Base-by-base conservation (phyloP, 2,329 filamentous ascomycete genomes). In the Volutella citrinella region DNA sequence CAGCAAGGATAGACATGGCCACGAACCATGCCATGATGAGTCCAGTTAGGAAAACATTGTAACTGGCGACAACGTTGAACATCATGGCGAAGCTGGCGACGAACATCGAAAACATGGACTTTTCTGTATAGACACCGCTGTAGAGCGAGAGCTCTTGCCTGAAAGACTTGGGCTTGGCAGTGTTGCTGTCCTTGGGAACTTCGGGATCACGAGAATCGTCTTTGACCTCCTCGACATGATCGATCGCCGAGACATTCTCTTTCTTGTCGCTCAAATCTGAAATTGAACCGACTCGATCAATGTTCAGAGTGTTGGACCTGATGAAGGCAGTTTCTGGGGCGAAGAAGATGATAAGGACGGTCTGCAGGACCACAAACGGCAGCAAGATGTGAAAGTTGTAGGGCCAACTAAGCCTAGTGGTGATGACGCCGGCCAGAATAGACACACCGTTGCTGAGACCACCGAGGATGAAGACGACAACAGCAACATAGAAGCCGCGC, bases 11-110 rank as follows among this genome's bases (percentile, higher is more conserved):
- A 8, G 38, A 32, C 33, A 32, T 32, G 19, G 35, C 39, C 12
- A 42, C 36, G 22, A 27, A 38, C 21, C 36, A 42, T 5, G 39
- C 28, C 18, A 38, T 35, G 19, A 38, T 22, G 3, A 34, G 16
- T 9, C 39, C 35, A 3, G 35, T 27, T 10, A 40, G 17, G 8
- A 40, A 28, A 6, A 40, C 21, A 10, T 40, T 32, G 29, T 40
- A 40, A 25, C 20, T 32, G 3, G 36, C 36, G 5, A 31, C 23
- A 20, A 42, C 18, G 11, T 42, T 42, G 7, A 32, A 12, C 15
- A 34, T 21, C 12, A 32, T 29, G 16, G 15, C 24, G 6, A 42
- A 11, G 18, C 35, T 34, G 7, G 39, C 39, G 5, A 42, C 9
- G 9, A 35, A 12, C 29, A 42, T 38, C 5, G 27, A 32, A 9